Percentiles rank a stretch among this genome's conserved stretches.
Conservation (phyloP, 2,329 filamentous ascomycete genomes). For the Verticillium dahliae region DNA sequence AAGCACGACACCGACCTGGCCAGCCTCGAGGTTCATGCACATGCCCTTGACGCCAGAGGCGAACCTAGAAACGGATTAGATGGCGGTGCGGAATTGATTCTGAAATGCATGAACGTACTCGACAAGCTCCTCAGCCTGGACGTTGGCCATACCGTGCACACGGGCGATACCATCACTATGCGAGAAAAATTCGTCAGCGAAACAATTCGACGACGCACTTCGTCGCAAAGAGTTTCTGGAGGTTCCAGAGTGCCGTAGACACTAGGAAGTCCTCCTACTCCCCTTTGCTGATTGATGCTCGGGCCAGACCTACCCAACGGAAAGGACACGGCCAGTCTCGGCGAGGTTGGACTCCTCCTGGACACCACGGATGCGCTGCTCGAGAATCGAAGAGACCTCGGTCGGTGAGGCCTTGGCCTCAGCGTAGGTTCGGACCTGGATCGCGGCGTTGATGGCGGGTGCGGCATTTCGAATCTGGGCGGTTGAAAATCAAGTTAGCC, state of each 20-base stretch:
- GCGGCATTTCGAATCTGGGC: slow-evolving; percentile 77
- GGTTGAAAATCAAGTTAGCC: slow-evolving; percentile 47
- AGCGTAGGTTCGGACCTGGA: slow-evolving; percentile 81
- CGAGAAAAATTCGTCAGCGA: slow-evolving; percentile 7
- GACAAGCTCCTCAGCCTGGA: slow-evolving; percentile 99
- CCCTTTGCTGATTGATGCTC: slow-evolving; percentile 3
- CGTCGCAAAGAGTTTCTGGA: neutral
- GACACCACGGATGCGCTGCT: slow-evolving; percentile 98
- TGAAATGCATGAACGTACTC: slow-evolving; percentile 63
- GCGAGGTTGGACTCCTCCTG: slow-evolving; percentile 94
- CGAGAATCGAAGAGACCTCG: slow-evolving; percentile 98
- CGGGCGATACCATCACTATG: slow-evolving; percentile 98
- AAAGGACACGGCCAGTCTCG: slow-evolving; percentile 98
- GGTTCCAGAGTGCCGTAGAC: neutral
- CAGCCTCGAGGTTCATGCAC: slow-evolving; percentile 99
- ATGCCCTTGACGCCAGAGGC: slow-evolving; percentile 99
- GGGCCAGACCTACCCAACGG: slow-evolving; percentile 77
- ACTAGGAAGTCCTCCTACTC: neutral
- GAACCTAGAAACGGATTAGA: slow-evolving; percentile 56
- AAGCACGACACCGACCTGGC: slow-evolving; percentile 99
- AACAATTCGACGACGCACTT: neutral
- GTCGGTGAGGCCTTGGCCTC: slow-evolving; percentile 94
- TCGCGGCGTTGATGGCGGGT: slow-evolving; percentile 69
- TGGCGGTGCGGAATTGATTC: slow-evolving; percentile 6
- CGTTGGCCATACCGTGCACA: slow-evolving; percentile 99